Percentiles rank a stretch among this genome's conserved stretches.
phyloP scores from a whole-genome alignment of 2,329 filamentous ascomycete genomes.

The Apiospora hydei region DNA sequence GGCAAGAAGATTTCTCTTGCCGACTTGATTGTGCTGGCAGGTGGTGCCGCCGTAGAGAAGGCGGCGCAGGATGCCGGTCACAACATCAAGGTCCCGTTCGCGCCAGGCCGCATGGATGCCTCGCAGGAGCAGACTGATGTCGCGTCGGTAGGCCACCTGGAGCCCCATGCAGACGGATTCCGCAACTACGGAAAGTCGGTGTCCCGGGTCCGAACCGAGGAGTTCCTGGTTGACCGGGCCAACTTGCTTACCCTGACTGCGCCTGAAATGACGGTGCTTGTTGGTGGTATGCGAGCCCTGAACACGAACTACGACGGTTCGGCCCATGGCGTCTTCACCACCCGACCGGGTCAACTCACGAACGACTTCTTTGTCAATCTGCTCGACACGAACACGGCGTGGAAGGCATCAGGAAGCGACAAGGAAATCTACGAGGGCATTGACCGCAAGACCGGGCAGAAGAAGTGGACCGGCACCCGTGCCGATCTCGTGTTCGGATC shows the following conservation, averaged over 20 bases:
- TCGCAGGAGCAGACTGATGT: conserved; percentile 75
- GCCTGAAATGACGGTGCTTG: conserved; percentile 73
- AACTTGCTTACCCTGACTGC: conserved; percentile 73
- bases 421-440: conserved; percentile 67
- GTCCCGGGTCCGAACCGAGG: conserved; percentile 68
- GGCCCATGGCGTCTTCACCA: conserved; percentile 71
- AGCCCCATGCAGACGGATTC: conserved; percentile 77
- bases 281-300: conserved; percentile 75
- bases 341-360: conserved; percentile 70
- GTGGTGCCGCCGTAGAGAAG: conserved; percentile 76
- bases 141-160: conserved; percentile 68
- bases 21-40: conserved; percentile 79
- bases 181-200: conserved; percentile 76
- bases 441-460: conserved; percentile 69
- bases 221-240: conserved; percentile 75
- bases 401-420: conserved; percentile 62
- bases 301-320: conserved; percentile 77
- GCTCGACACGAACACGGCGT: conserved; percentile 69
- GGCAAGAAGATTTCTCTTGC: conserved; percentile 79
- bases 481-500: conserved; percentile 75
- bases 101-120: conserved; percentile 75
- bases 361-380: conserved; percentile 87
- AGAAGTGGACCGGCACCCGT: conserved; percentile 75
- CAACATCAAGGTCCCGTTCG: conserved; percentile 71
- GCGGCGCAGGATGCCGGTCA: conserved; percentile 58